Evolutionary conservation across 2,329 filamentous ascomycete species (phyloP).

Genomic region (Fusarium xyrophilum): DNA sequence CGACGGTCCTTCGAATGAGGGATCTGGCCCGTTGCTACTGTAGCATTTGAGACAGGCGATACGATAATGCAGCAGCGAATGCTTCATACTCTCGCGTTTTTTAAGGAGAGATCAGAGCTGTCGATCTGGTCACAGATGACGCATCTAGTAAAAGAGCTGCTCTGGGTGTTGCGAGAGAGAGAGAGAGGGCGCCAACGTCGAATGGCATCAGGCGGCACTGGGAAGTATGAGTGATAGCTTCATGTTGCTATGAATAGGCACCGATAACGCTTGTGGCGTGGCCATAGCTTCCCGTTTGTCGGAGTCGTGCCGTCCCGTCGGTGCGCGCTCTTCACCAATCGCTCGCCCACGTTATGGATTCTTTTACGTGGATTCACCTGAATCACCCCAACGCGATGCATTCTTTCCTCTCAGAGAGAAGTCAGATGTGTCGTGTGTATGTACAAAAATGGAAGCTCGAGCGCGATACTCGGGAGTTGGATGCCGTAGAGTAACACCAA

Average conservation of each 20-base stretch:
- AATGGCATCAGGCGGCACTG: conserved; percentile 34
- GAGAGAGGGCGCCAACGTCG: conserved; percentile 24
- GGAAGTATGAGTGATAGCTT: conserved; percentile 35
- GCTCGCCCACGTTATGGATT: neutral
- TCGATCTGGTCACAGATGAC: conserved; percentile 35
- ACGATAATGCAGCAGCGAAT: conserved; percentile 30
- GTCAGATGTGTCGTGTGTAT: neutral
- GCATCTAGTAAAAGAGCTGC: conserved; percentile 27
- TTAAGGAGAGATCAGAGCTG: conserved; percentile 29
- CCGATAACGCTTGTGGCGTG: neutral
- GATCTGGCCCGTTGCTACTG: conserved; percentile 36
- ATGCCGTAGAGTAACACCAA: neutral
- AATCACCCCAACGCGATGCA: neutral
- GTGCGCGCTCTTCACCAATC: neutral
- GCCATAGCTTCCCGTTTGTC: neutral
- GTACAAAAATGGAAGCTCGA: neutral
- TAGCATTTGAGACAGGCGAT: conserved; percentile 33
- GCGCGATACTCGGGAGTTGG: neutral
- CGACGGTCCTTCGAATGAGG: neutral
- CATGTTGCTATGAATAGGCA: conserved; percentile 27
- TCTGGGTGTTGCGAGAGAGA: conserved; percentile 31
- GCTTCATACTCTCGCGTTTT: conserved; percentile 24
- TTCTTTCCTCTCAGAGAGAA: neutral
- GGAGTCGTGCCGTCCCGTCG: neutral
- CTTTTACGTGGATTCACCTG: neutral